Base-by-base conservation (phyloP, 2,329 filamentous ascomycete genomes). In the Thermothelomyces thermophilus region DNA sequence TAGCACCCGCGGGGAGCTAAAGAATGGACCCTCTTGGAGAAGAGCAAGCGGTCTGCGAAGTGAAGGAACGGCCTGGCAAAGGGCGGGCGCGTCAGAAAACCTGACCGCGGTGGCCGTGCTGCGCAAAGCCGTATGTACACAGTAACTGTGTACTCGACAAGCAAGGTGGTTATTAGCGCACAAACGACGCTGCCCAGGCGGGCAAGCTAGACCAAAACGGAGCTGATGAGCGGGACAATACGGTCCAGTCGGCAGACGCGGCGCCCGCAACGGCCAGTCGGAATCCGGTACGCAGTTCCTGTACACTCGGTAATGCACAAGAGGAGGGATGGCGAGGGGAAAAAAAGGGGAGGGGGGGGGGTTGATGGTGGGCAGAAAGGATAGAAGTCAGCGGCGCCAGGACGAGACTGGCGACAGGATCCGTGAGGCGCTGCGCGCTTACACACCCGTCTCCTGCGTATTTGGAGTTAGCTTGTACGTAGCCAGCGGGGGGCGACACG, bases 1-100 rank as follows among this genome's bases (percentile, higher is more conserved):
- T 58, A 58, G 53, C 55, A 50, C 42, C 56, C 53, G 58, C 53
- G 41, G 50, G 37, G 49, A 47, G 43, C 41, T 48, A 46, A 31
- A 14, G 49, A 47, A 50, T 46, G 50, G 35, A 20, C 17, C 37
- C 48, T 46, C 44, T n/a, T n/a, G n/a, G 41, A 19, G 48, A 24
- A 36, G n/a, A 44, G 48, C 44, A 43, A 45, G 51, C 39, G 50
- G 50, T 39, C 30, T 53, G 52, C 30, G 43, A 51, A 48, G 49
- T 34, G 22, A 19, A 35, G 33, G 16, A n/a, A 10, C 6, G 26
- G 37, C 13, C 41, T 48, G 20, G 41, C 43, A 47, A 37, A 37
- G 41, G 39, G n/a, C 19, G 46, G 5, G 45, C 45, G 40, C 33
- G 52, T 49, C 54, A 56, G 56, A 49, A 57, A 55, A 59, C 53